phyloP scores from a whole-genome alignment of 805 yeast species.

The Candida ficus region DNA sequence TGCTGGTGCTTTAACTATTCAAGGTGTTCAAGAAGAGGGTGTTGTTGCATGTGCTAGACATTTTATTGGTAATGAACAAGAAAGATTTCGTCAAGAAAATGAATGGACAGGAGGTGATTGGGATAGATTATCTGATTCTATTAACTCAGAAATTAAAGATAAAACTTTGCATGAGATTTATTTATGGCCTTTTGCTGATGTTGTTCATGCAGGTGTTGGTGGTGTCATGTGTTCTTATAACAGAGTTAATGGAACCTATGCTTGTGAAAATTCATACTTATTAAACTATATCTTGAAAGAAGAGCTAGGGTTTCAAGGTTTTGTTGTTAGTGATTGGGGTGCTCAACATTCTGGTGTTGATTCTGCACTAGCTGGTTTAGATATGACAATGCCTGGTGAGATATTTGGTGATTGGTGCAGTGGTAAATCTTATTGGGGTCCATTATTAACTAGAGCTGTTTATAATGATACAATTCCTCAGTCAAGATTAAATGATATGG shows the following conservation, averaged over 20 bases:
- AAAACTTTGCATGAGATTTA: slow-evolving; percentile 57
- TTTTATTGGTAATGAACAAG: slow-evolving; percentile 59
- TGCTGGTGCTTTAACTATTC: slow-evolving; percentile 45
- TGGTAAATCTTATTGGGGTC: slow-evolving; percentile 55
- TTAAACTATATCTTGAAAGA: slow-evolving; percentile 52
- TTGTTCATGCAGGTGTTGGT: slow-evolving; percentile 54
- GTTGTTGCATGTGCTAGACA: slow-evolving; percentile 55
- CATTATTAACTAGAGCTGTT: slow-evolving; percentile 48
- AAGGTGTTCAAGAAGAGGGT: slow-evolving; percentile 54
- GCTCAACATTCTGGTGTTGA: slow-evolving; percentile 55
- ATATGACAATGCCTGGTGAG: slow-evolving; percentile 64
- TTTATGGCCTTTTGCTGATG: slow-evolving; percentile 65
- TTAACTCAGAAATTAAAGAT: slow-evolving; percentile 54
- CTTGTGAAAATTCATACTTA: slow-evolving; percentile 55
- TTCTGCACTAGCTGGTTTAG: slow-evolving; percentile 54
- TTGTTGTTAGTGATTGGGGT: slow-evolving; percentile 65
- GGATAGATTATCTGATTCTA: slow-evolving; percentile 37
- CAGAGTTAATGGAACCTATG: slow-evolving; percentile 48
- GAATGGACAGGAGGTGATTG: slow-evolving; percentile 45
- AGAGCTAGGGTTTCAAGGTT: slow-evolving; percentile 63
- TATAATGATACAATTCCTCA: slow-evolving; percentile 51
- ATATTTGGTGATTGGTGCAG: slow-evolving; percentile 46
- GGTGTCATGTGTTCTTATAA: slow-evolving; percentile 60
- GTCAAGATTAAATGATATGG: slow-evolving; percentile 57
- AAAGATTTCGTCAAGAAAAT: slow-evolving; percentile 48